Evolutionary conservation across 2,329 filamentous ascomycete genomes (phyloP).

Genomic region (Phialophora macrospora): DNA sequence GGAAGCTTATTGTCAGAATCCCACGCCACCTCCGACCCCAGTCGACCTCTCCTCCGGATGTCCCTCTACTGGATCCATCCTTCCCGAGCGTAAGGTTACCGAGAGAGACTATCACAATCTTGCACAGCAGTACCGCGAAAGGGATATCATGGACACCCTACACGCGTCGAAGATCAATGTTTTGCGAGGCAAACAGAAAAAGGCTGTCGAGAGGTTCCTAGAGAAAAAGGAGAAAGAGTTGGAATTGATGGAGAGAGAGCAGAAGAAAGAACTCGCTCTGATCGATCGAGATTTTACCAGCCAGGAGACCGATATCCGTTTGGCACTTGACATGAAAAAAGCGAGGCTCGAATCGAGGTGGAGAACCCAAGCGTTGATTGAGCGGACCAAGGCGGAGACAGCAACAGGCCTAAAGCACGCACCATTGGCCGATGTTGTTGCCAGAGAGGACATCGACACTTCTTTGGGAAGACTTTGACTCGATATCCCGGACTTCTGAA

Average conservation of each 20-base stretch:
- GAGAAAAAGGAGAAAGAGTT: slow-evolving; percentile 49
- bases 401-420: slow-evolving; percentile 46
- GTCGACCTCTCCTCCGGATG: slow-evolving; percentile 35
- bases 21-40: slow-evolving; percentile 46
- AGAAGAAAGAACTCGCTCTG: slow-evolving; percentile 43
- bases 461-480: slow-evolving; percentile 41
- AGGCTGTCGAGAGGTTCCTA: slow-evolving; percentile 48
- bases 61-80: slow-evolving; percentile 30
- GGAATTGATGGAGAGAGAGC: slow-evolving; percentile 44
- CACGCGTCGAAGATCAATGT: slow-evolving; percentile 54
- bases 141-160: slow-evolving; percentile 51
- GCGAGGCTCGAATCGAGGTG: slow-evolving; percentile 46
- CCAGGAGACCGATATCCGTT: slow-evolving; percentile 42
- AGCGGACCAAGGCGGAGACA: slow-evolving; percentile 47
- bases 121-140: slow-evolving; percentile 51
- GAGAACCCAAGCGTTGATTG: slow-evolving; percentile 51
- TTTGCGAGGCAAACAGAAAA: slow-evolving; percentile 53
- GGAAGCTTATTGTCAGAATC: slow-evolving; percentile 53
- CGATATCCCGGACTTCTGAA: background rate
- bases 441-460: slow-evolving; percentile 16
- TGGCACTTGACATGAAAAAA: slow-evolving; percentile 46
- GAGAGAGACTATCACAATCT: slow-evolving; percentile 51
- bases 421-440: slow-evolving; percentile 44
- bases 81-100: slow-evolving; percentile 45
- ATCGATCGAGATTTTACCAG: slow-evolving; percentile 42